phyloP scores from a whole-genome alignment of 768 basidiomycete genomes.

The Amanita rubescens region DNA sequence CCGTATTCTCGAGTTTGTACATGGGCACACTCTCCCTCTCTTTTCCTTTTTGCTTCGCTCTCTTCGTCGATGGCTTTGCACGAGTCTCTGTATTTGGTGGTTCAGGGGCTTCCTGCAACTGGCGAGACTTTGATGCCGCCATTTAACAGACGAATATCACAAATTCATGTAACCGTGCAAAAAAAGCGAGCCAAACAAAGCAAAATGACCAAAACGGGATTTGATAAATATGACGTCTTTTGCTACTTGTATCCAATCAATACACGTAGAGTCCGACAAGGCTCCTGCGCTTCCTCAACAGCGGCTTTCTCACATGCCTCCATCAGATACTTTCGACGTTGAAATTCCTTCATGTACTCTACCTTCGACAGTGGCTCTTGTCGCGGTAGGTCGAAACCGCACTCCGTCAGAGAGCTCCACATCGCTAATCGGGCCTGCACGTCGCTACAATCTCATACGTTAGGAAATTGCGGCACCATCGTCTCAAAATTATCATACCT shows the following conservation, averaged over 20 bases:
- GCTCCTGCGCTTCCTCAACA: constrained; percentile 42
- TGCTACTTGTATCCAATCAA: constrained; percentile 52
- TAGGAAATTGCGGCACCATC: background rate
- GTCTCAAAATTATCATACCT: constrained; percentile 29
- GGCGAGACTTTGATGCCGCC: constrained; percentile 37
- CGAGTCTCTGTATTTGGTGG: constrained; percentile 21
- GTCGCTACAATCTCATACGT: constrained; percentile 33
- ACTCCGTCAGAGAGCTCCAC: constrained; percentile 53
- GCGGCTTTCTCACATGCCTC: constrained; percentile 47
- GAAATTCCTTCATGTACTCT: constrained; percentile 61
- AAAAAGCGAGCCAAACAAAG: constrained; percentile 28
- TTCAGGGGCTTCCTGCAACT: constrained; percentile 24
- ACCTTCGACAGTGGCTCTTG: constrained; percentile 62
- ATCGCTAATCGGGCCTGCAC: constrained; percentile 58
- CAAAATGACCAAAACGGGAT: constrained; percentile 14
- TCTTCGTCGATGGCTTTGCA: constrained; percentile 5
- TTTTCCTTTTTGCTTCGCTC: constrained; percentile 31
- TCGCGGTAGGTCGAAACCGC: constrained; percentile 53
- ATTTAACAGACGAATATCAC: constrained; percentile 19
- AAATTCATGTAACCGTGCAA: constrained; percentile 19
- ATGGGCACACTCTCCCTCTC: constrained; percentile 33
- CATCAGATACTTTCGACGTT: constrained; percentile 52
- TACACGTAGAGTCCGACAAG: constrained; percentile 53
- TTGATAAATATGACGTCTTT: background rate
- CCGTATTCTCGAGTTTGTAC: constrained; percentile 9